Conservation (phyloP, 2,329 filamentous ascomycete species). For the Phyllosticta citrichinensis region DNA sequence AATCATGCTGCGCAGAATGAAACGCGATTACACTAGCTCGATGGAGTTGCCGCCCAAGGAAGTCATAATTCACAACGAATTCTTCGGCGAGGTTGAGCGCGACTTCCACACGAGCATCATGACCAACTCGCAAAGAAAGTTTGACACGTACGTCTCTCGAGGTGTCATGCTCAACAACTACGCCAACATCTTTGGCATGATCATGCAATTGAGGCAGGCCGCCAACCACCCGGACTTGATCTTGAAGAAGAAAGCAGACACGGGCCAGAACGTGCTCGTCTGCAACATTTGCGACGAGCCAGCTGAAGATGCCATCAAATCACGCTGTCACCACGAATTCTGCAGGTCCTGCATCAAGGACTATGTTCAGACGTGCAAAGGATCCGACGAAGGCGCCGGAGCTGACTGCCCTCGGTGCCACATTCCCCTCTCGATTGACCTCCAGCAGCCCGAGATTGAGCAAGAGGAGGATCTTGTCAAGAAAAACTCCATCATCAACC, state of each 20-base stretch:
- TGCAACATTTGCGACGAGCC: conserved; percentile 96
- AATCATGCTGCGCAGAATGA: conserved; percentile 92
- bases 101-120: conserved; percentile 96
- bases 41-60: conserved; percentile 98
- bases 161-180: conserved; percentile 94
- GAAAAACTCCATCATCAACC: conserved; percentile 96
- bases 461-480: conserved; percentile 80
- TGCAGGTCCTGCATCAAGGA: conserved; percentile 71
- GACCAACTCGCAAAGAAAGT: conserved; percentile 77
- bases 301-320: conserved; percentile 87
- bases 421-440: conserved; percentile 78
- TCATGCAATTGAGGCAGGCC: conserved; percentile 99
- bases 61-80: conserved; percentile 83
- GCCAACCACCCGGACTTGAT: conserved; percentile 94
- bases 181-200: conserved; percentile 96
- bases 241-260: conserved; percentile 74
- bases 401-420: conserved; percentile 84
- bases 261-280: conserved; percentile 80
- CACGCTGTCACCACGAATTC: conserved; percentile 87
- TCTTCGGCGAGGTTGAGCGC: conserved; percentile 91
- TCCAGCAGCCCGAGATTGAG: conserved; percentile 91
- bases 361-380: conserved; percentile 69
- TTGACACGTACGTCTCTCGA: conserved; percentile 90
- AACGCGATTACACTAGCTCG: conserved; percentile 83
- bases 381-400: conserved; percentile 40